A percentile compares a stretch with the other conserved stretches of the same genome.
These are phyloP conservation scores for Ophiostoma sp. DNA, from an alignment of 2,329 filamentous ascomycete species.

Conservation along the genomic window DNA sequence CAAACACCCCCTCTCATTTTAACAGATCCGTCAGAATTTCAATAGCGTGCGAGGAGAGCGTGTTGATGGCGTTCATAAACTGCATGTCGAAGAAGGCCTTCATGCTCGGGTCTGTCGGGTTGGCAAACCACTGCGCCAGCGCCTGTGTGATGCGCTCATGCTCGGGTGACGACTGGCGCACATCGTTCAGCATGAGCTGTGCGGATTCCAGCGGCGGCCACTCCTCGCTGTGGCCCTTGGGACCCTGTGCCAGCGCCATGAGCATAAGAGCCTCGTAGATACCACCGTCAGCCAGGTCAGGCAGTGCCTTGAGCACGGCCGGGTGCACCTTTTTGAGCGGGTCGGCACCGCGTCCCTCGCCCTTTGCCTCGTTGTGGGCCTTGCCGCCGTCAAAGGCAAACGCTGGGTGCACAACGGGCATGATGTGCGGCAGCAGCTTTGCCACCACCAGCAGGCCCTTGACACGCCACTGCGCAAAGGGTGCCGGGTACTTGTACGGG, in stretches of 20 bases:
- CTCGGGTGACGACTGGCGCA: slow-evolving; percentile 36
- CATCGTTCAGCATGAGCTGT: slow-evolving; percentile 44
- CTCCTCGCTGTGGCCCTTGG: slow-evolving; percentile 39
- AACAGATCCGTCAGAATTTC: slow-evolving; percentile 35
- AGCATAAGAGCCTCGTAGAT: slow-evolving; percentile 49
- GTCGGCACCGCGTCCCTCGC: not conserved
- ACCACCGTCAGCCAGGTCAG: slow-evolving; percentile 47
- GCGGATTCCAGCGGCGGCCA: slow-evolving; percentile 45
- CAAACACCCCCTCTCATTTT: not conserved
- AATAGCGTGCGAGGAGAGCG: slow-evolving; percentile 43
- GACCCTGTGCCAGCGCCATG: slow-evolving; percentile 42
- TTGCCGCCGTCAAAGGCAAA: slow-evolving; percentile 20
- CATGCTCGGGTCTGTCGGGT: slow-evolving; percentile 38
- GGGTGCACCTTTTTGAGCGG: slow-evolving; percentile 27
- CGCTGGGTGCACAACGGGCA: slow-evolving; percentile 22
- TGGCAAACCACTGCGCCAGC: slow-evolving; percentile 41
- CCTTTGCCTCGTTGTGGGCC: not conserved
- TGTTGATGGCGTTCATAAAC: slow-evolving; percentile 45
- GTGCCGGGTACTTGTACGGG: slow-evolving; percentile 45
- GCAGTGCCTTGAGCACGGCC: slow-evolving; percentile 32
- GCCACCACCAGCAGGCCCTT: slow-evolving; percentile 48
- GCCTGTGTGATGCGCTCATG: slow-evolving; percentile 41
- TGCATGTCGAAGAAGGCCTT: slow-evolving; percentile 45
- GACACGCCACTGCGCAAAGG: slow-evolving; percentile 47
- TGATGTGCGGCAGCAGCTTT: slow-evolving; percentile 47